A percentile compares a stretch with the other conserved stretches of the same genome.
Conservation (phyloP, 495 filamentous ascomycete genomes). For the Penicillium antarcticum region DNA sequence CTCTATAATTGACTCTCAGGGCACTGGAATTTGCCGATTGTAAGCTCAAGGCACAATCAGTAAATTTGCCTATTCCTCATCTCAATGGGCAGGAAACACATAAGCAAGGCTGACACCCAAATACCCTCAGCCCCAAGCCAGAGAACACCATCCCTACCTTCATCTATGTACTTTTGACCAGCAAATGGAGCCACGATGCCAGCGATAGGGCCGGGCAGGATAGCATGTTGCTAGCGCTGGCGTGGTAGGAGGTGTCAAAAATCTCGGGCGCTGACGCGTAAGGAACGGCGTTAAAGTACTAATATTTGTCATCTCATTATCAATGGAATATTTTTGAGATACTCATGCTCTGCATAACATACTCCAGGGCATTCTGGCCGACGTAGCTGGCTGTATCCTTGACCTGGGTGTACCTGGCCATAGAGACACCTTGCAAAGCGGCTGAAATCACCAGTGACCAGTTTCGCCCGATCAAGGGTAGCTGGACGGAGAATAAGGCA, state of each 20-base stretch:
- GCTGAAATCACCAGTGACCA: too few relatives aligned
- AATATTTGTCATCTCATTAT: too few relatives aligned
- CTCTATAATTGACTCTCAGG: too few relatives aligned
- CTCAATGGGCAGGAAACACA: conserved; percentile 10
- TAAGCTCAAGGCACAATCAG: background rate
- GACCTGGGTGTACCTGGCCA: too few relatives aligned
- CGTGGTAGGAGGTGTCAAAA: conserved; percentile 9
- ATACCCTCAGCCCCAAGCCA: conserved; percentile 13
- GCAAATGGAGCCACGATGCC: conserved; percentile 8
- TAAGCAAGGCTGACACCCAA: conserved; percentile 7
- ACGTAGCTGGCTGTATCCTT: background rate
- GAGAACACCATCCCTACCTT: conserved; percentile 1
- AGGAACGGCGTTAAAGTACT: conserved; percentile 12
- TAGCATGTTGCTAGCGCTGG: conserved; percentile 11
- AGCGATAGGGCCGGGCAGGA: conserved; percentile 9
- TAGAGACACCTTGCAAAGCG: too few relatives aligned
- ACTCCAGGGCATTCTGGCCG: conserved; percentile 10
- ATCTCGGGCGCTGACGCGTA: conserved; percentile 9
- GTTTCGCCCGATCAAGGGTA: too few relatives aligned
- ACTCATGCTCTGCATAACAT: conserved; percentile 13
- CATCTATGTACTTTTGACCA: conserved; percentile 8
- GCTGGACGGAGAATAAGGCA: too few relatives aligned
- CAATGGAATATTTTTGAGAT: background rate
- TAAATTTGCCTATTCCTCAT: conserved; percentile 10
- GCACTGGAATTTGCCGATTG: too few relatives aligned